Evolutionary conservation across 179 eudicot species (phyloP).

Genomic region (Beta lomatogona): DNA sequence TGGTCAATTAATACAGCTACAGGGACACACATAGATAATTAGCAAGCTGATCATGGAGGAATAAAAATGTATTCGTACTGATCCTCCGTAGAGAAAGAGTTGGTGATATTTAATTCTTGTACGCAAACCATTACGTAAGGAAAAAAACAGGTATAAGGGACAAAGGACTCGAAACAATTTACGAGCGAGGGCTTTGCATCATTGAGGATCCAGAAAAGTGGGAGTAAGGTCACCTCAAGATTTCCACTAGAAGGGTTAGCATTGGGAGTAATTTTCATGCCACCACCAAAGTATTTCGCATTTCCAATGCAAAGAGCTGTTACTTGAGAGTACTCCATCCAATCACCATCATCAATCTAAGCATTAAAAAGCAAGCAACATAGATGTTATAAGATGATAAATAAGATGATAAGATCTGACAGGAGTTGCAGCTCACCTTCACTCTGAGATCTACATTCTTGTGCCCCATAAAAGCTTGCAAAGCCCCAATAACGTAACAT

Average conservation of each 20-base stretch:
- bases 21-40: background rate
- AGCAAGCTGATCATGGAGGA: background rate
- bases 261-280: slow-evolving; percentile 96
- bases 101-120: background rate
- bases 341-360: slow-evolving; percentile 74
- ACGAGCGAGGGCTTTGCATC: too few species aligned
- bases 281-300: slow-evolving; percentile 97
- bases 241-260: slow-evolving; percentile 76
- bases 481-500: slow-evolving; percentile 92
- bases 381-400: background rate
- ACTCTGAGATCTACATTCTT: slow-evolving; percentile 72
- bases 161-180: background rate
- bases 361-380: background rate
- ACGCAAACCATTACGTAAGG: background rate
- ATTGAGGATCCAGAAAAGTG: background rate
- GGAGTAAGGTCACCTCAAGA: slow-evolving; percentile 61
- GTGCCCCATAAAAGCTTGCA: slow-evolving; percentile 94
- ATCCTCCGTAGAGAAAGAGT: background rate
- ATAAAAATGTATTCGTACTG: background rate
- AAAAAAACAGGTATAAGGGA: background rate
- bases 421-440: slow-evolving; percentile 48
- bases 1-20: background rate
- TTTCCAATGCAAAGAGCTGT: slow-evolving; percentile 97
- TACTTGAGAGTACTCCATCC: slow-evolving; percentile 75
- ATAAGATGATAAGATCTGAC: background rate